These are phyloP conservation scores for Endocalyx cinctus DNA, from an alignment of 2,329 filamentous ascomycete genomes.

Conservation along the genomic window DNA sequence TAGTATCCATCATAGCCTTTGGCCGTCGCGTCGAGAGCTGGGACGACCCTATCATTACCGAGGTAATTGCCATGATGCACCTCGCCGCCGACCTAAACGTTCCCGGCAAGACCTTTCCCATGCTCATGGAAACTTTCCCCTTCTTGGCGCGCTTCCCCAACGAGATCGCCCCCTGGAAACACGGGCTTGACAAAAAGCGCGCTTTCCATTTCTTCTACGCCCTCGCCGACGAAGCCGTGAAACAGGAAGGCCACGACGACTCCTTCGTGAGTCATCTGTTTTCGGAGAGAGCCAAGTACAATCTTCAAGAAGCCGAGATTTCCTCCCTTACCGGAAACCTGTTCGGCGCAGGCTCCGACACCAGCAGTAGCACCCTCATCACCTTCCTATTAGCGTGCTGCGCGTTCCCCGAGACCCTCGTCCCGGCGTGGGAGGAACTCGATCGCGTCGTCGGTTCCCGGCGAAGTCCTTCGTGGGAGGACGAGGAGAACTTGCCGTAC, in stretches of 20 bases:
- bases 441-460: conserved; percentile 44
- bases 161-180: conserved; percentile 46
- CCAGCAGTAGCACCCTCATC: conserved; percentile 40
- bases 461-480: conserved; percentile 43
- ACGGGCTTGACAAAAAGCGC: conserved; percentile 41
- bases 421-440: conserved; percentile 47
- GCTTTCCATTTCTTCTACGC: conserved; percentile 48
- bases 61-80: conserved; percentile 55
- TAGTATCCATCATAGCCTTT: conserved; percentile 53
- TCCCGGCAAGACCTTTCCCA: conserved; percentile 49
- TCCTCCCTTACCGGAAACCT: conserved; percentile 43
- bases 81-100: conserved; percentile 52
- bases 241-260: conserved; percentile 29
- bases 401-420: conserved; percentile 41
- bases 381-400: conserved; percentile 47
- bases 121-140: conserved; percentile 53
- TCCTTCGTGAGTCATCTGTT: conserved; percentile 45
- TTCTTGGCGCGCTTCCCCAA: conserved; percentile 43
- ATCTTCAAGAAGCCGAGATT: conserved; percentile 39
- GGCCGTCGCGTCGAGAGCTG: conserved; percentile 45
- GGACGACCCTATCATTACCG: conserved; percentile 53
- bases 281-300: conserved; percentile 40
- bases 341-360: conserved; percentile 45
- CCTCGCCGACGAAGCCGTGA: conserved; percentile 44
- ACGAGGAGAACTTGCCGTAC: conserved; percentile 46